phyloP scores from a whole-genome alignment of 495 filamentous ascomycete genomes.

The Delitschia confertaspora region DNA sequence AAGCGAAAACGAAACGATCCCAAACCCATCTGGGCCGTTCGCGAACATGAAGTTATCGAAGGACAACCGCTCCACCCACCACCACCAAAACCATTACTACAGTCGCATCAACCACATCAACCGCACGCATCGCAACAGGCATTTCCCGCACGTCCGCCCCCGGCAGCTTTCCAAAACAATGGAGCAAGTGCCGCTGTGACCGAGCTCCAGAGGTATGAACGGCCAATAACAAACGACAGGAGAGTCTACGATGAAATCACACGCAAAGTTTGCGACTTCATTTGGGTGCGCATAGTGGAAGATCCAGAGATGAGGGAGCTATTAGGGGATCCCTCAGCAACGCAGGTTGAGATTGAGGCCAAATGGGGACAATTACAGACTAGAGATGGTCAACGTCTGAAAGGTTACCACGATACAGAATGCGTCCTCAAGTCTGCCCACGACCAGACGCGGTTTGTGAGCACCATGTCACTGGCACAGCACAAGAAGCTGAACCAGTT shows the following conservation, averaged over 20 bases:
- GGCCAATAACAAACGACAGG: conserved; percentile 13
- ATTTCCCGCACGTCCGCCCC: too few species aligned
- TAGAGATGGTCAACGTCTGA: background rate
- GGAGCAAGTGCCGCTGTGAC: too few species aligned
- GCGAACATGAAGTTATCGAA: conserved; percentile 12
- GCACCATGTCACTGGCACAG: conserved; percentile 23
- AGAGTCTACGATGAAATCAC: conserved; percentile 19
- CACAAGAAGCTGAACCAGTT: conserved; percentile 24
- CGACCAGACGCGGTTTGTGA: conserved; percentile 13
- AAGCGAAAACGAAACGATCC: conserved; percentile 22
- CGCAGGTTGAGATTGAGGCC: conserved; percentile 22
- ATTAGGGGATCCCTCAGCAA: conserved; percentile 1
- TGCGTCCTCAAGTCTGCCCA: conserved; percentile 6
- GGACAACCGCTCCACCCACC: background rate
- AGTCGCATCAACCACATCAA: background rate
- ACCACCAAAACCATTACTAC: background rate
- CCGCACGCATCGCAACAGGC: background rate
- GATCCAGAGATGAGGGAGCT: conserved; percentile 7
- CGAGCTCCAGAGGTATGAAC: conserved; percentile 17
- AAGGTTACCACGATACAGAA: conserved; percentile 11
- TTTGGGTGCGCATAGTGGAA: conserved; percentile 14
- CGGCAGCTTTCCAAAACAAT: too few species aligned
- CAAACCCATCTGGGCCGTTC: conserved; percentile 21
- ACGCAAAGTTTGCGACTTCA: conserved; percentile 22
- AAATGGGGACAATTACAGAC: conserved; percentile 22